These are phyloP conservation scores for Chlamydomonas sp. DNA, from an alignment of 139 green algal genomes.

Conservation along the genomic window DNA sequence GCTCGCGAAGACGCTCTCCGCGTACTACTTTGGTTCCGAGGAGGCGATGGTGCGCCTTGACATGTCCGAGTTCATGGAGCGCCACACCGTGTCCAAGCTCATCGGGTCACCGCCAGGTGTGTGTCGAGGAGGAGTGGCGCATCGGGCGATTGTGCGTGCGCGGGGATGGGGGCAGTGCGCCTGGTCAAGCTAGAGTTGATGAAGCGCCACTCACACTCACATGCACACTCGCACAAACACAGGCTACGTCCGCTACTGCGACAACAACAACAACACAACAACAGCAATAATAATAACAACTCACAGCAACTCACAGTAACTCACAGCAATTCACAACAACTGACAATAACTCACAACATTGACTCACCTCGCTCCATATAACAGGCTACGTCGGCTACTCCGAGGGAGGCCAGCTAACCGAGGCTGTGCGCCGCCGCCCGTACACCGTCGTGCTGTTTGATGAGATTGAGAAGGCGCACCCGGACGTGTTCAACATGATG, in stretches of 20 bases:
- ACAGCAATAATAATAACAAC: no score
- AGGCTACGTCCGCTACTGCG: no score
- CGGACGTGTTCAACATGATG: conserved; percentile 99
- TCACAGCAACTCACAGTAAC: no score
- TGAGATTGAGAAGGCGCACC: conserved; percentile 99
- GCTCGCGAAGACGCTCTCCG: conserved; percentile 96
- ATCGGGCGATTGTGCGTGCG: no score
- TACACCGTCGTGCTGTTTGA: conserved; percentile 99
- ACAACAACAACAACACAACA: no score
- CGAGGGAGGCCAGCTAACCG: conserved; percentile 97
- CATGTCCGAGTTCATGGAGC: conserved; percentile 99
- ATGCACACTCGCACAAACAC: no score
- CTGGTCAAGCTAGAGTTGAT: no score
- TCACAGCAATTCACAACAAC: no score
- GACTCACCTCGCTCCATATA: neutral
- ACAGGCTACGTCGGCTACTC: conserved; percentile 98
- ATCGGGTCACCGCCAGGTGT: conserved; percentile 88
- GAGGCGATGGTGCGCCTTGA: conserved; percentile 96
- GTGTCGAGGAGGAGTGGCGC: neutral
- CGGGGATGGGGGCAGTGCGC: no score
- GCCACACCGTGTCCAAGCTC: conserved; percentile 98
- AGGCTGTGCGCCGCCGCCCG: conserved; percentile 87
- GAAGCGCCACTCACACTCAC: no score
- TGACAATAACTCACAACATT: no score
- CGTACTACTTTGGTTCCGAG: conserved; percentile 97